Base-by-base conservation (phyloP, 176 grass and related monocot species). In the Luzula sylvatica region DNA sequence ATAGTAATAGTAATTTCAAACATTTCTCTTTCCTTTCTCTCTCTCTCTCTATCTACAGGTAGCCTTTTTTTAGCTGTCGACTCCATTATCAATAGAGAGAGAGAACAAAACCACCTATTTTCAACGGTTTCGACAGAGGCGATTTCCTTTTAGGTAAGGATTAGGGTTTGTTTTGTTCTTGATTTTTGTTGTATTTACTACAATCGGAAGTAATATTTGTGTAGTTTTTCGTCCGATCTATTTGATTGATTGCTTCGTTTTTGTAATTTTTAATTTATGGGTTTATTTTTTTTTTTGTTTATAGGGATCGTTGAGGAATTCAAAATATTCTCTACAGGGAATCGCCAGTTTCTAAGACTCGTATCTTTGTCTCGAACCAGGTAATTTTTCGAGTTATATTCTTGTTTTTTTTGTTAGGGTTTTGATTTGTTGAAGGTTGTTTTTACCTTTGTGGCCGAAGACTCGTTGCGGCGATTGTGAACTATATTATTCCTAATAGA, bases 201-300 rank as follows among this genome's bases (percentile, higher is more conserved):
- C 58, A 59, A 52, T 76, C 71, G 58, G 64, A 75, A 83, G 75
- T 45, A 65, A 61, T 53, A 77, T 74, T 68, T 17, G 12, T 27
- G 3, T 52, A 45, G 29, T 38, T 42, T 23, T 15, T 2, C 40
- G 14, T 52, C 18, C 12, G 80, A 77, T 81, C 68, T 60, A 15
- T 22, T 60, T 64, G 38, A n/a, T 38, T 17, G n/a, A 20, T 53
- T 30, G 7, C 2, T 20, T 42, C 53, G 2, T 51, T 14, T 22
- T 13, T 58, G 15, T 8, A 46, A 5, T 3, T 26, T 15, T 50
- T 23, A 46, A 9, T 59, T 11, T 47, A 42, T 42, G n/a, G n/a
- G 25, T 68, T 22, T 25, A 7, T 25, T 62, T 54, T 47, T 0
- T 19, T 70, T 45, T 54, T 20, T 17, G 52, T n/a, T 55, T 59